phyloP scores from a whole-genome alignment of 2,329 filamentous ascomycete genomes.

The Penicillium sp. region DNA sequence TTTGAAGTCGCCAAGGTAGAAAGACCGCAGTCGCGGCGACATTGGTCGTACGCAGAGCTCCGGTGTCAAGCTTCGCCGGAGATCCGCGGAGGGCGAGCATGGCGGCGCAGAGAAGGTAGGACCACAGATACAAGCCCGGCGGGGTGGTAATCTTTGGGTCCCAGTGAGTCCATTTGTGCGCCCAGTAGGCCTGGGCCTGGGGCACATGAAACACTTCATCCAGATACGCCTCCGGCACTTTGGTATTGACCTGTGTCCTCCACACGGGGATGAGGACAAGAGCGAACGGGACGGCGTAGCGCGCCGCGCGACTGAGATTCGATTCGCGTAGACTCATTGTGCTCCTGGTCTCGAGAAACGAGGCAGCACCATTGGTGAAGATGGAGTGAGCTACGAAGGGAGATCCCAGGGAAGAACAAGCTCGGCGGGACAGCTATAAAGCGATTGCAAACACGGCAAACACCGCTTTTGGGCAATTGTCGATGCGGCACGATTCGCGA shows the following conservation, averaged over 20 bases:
- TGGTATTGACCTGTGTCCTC: constrained; percentile 50
- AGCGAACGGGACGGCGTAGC: constrained; percentile 41
- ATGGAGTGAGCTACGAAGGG: constrained; percentile 7
- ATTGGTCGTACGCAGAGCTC: constrained; percentile 44
- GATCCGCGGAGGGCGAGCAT: constrained; percentile 29
- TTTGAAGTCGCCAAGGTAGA: constrained; percentile 58
- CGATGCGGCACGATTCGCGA: constrained; percentile 18
- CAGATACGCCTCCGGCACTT: constrained; percentile 63
- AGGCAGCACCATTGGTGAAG: background rate
- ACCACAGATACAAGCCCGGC: constrained; percentile 72
- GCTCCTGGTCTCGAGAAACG: constrained; percentile 1
- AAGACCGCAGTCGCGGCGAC: constrained; percentile 39
- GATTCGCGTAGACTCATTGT: constrained; percentile 40
- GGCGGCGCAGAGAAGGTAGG: constrained; percentile 51
- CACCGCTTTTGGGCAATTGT: constrained; percentile 21
- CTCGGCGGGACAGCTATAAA: constrained; percentile 14
- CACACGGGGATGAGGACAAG: constrained; percentile 44
- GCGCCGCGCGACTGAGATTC: constrained; percentile 38
- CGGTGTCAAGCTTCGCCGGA: constrained; percentile 38
- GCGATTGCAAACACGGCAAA: constrained; percentile 40
- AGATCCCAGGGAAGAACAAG: constrained; percentile 10
- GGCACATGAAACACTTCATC: constrained; percentile 70
- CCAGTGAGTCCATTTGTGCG: constrained; percentile 75
- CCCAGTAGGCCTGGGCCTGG: constrained; percentile 86
- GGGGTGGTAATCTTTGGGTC: constrained; percentile 98